Evolutionary conservation across 371 early-diverging fungal genomes (phyloP).

Genomic region (Mortierella polycephala): DNA sequence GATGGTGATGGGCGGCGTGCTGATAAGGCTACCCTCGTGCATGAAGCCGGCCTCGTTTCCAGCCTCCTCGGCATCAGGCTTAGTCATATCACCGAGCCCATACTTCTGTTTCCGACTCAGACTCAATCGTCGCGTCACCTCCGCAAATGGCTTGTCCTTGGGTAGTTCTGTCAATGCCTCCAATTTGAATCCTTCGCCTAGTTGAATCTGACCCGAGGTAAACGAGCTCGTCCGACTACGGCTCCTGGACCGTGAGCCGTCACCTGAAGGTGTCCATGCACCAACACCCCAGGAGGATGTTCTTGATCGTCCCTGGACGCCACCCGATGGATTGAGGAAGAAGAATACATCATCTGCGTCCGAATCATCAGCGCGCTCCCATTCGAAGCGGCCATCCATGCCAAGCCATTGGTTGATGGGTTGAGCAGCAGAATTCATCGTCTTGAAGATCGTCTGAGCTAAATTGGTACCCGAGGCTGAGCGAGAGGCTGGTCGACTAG

Average conservation of each 20-base stretch:
- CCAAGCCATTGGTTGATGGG: conserved; percentile 56
- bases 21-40: conserved; percentile 26
- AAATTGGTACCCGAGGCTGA: conserved; percentile 50
- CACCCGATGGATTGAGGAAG: conserved; percentile 60
- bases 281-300: conserved; percentile 39
- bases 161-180: conserved; percentile 64
- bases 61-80: conserved; percentile 2
- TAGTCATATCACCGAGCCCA: conserved; percentile 17
- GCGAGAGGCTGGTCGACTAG: conserved; percentile 39
- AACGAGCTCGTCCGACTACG: conserved; percentile 59
- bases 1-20: conserved; percentile 48
- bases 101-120: conserved; percentile 38
- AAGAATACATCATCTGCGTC: conserved; percentile 63
- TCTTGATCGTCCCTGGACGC: conserved; percentile 42
- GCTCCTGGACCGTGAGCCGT: conserved; percentile 47
- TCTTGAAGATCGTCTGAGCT: conserved; percentile 49
- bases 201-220: conserved; percentile 47
- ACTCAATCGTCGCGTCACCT: conserved; percentile 43
- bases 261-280: conserved; percentile 36
- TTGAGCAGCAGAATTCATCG: conserved; percentile 35
- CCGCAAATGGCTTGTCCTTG: conserved; percentile 50
- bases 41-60: conserved; percentile 29
- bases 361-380: conserved; percentile 59
- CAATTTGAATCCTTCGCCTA: conserved; percentile 59
- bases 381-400: conserved; percentile 72